These are phyloP conservation scores for Chamaecyparis obtusa DNA, from an alignment of 75 land plant genomes.

Conservation along the genomic window DNA sequence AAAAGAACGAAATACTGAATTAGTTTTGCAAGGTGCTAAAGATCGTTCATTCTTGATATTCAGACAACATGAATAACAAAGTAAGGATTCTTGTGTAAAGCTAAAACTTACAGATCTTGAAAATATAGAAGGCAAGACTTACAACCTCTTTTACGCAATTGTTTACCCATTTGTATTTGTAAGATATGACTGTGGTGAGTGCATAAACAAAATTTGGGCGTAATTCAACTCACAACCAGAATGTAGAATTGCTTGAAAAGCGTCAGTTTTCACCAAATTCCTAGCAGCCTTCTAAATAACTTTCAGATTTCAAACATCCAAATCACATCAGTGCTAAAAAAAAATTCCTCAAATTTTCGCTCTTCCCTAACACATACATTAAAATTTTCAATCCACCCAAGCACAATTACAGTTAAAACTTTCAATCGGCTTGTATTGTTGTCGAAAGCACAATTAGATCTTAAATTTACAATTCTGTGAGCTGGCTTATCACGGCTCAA, in stretches of 20 bases:
- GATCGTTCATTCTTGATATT: background rate
- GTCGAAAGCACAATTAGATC: too few species aligned
- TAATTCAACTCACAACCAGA: constrained; percentile 65
- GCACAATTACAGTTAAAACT: too few species aligned
- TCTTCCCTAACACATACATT: too few species aligned
- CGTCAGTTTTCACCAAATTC: constrained; percentile 55
- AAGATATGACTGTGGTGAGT: constrained; percentile 41
- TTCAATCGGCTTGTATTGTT: too few species aligned
- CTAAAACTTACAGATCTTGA: constrained; percentile 58
- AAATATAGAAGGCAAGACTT: constrained; percentile 51
- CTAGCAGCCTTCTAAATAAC: constrained; percentile 43
- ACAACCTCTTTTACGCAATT: constrained; percentile 46
- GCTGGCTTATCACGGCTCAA: too few species aligned
- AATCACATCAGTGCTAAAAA: too few species aligned
- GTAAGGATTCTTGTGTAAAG: constrained; percentile 65
- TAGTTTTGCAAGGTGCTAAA: background rate
- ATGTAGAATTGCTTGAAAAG: constrained; percentile 67
- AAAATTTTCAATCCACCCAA: too few species aligned
- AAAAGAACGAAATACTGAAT: background rate
- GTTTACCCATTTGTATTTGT: constrained; percentile 56
- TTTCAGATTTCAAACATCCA: background rate
- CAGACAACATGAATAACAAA: constrained; percentile 35
- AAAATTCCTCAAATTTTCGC: too few species aligned
- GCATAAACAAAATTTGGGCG: constrained; percentile 67
- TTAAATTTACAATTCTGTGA: too few species aligned